phyloP scores from a whole-genome alignment of 192 early-diverging fungal species.

The Chytriomyces sp. region DNA sequence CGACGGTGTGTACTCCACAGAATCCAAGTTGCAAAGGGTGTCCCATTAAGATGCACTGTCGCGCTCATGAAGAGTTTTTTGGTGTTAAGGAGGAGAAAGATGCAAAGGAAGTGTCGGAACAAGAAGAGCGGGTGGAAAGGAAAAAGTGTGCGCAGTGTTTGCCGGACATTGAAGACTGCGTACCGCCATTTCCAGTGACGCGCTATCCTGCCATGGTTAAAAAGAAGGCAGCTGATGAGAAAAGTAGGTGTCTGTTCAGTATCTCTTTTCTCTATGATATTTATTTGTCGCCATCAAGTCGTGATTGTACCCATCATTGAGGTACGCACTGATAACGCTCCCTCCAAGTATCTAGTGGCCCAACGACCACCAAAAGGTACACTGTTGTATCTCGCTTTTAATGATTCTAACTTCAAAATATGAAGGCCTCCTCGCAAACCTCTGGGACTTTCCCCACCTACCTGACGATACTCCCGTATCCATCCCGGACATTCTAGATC shows the following conservation, averaged over 20 bases:
- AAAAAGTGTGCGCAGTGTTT: neutral
- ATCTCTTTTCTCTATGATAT: neutral
- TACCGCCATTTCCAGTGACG: conserved; percentile 8
- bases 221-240: conserved; percentile 65
- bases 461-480: neutral
- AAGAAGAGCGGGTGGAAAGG: neutral
- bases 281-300: too few species aligned
- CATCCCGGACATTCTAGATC: conserved; percentile 30
- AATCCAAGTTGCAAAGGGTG: conserved; percentile 65
- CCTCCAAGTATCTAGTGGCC: conserved; percentile 54
- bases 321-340: conserved; percentile 5
- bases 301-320: conserved; percentile 63
- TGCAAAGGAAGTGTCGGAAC: neutral
- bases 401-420: too few species aligned
- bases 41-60: conserved; percentile 61
- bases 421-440: conserved; percentile 63
- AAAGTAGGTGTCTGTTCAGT: conserved; percentile 41
- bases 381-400: too few species aligned
- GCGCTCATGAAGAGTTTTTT: conserved; percentile 62
- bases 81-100: neutral
- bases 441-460: conserved; percentile 74
- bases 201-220: conserved; percentile 61
- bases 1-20: conserved; percentile 70
- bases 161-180: conserved; percentile 44
- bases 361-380: conserved; percentile 54